These are phyloP conservation scores for Neurospora crassa DNA, from an alignment of 2,329 filamentous ascomycete genomes.

Conservation along the genomic window DNA sequence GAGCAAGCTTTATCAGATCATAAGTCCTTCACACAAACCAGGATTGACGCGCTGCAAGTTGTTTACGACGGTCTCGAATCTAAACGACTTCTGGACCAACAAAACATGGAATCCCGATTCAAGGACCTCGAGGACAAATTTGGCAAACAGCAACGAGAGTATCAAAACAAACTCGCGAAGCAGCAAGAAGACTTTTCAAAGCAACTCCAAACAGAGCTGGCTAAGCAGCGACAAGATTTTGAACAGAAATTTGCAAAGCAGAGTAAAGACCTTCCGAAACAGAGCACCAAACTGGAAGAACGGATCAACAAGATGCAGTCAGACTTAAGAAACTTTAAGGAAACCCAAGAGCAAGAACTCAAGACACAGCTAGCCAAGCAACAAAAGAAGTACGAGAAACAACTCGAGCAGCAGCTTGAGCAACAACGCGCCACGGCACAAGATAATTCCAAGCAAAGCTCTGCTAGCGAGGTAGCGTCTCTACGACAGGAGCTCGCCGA, in stretches of 20 bases:
- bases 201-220: slow-evolving; percentile 2
- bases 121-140: slow-evolving; percentile 1
- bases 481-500: neutral
- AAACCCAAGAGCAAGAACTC: neutral
- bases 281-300: neutral
- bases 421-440: neutral
- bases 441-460: neutral
- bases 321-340: neutral
- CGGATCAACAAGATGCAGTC: neutral
- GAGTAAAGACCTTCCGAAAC: neutral
- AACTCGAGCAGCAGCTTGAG: neutral
- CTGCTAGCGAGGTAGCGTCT: neutral
- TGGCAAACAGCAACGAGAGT: neutral
- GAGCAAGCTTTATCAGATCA: neutral
- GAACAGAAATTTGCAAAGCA: slow-evolving; percentile 2
- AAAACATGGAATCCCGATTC: neutral
- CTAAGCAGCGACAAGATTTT: neutral
- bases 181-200: slow-evolving; percentile 2
- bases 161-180: neutral
- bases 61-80: neutral
- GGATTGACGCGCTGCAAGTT: neutral
- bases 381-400: neutral
- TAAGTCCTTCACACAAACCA: neutral
- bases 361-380: neutral
- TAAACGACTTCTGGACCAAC: neutral